These are phyloP conservation scores for Volvariella volvacea DNA, from an alignment of 1,284 basidiomycete genomes.

Conservation along the genomic window DNA sequence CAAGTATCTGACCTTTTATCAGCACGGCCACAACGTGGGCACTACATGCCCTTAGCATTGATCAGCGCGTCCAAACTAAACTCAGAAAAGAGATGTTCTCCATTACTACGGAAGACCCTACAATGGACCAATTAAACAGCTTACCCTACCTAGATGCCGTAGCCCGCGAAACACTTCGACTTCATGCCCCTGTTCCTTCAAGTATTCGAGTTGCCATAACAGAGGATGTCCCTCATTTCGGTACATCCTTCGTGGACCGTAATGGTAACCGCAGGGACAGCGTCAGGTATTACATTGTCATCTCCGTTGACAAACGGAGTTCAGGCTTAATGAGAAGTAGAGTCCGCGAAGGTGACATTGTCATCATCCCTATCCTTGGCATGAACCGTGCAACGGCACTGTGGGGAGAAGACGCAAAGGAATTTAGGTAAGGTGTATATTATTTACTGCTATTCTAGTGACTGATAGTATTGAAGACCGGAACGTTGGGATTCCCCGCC, in stretches of 20 bases:
- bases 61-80: slow-evolving; percentile 52
- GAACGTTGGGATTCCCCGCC: slow-evolving; percentile 54
- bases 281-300: slow-evolving; percentile 21
- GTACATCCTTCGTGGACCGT: slow-evolving; percentile 33
- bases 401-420: slow-evolving; percentile 50
- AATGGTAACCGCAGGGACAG: slow-evolving; percentile 28
- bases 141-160: slow-evolving; percentile 61
- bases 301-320: not conserved
- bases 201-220: slow-evolving; percentile 43
- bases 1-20: not conserved
- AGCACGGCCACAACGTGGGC: slow-evolving; percentile 54
- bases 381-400: slow-evolving; percentile 39
- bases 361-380: slow-evolving; percentile 41
- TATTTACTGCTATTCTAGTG: not conserved
- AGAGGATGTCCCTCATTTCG: slow-evolving; percentile 55
- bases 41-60: slow-evolving; percentile 53
- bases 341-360: slow-evolving; percentile 34
- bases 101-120: slow-evolving; percentile 41
- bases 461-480: slow-evolving; percentile 30
- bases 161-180: slow-evolving; percentile 62
- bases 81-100: slow-evolving; percentile 62
- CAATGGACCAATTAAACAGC: slow-evolving; percentile 53
- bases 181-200: slow-evolving; percentile 54
- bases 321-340: too few species aligned
- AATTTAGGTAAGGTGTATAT: slow-evolving; percentile 37